Evolutionary conservation across 352 stramenopile genomes (phyloP), one percentile per base, ranked within the genome.

Genomic region (Globisporangium abappressorium): DNA sequence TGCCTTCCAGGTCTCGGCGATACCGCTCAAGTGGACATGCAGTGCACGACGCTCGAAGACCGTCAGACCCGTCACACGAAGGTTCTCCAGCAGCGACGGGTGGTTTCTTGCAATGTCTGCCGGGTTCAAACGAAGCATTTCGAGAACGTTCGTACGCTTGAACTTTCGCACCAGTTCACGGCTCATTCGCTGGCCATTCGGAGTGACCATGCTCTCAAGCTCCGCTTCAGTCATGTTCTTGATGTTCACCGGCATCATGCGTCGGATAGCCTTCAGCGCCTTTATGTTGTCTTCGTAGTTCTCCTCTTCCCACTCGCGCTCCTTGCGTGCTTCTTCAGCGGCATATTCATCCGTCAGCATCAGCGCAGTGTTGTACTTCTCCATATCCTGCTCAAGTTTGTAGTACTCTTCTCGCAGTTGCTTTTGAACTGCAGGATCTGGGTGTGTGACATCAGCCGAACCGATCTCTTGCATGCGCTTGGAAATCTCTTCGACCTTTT

Each of bases 301-400:
- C 49, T 96, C 85, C 24, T 96, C 89, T 65, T 98, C 93, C 93
- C 93, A 98, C 65, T 97, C 87, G 38, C 82, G 83, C 65, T 98
- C 93, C 60, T 95, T 92, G 65, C 89, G 71, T n/a, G 91, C 85
- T 77, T 97, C 82, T 78, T 98, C 90, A 15, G 89, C 89, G 7
- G 90, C 84, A 57, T 97, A 97, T 72, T 98, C 93, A 64, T 98
- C 93, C 55, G 91, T 96, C n/a, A 97, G 65, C 78, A 97, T 93
- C 49, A 98, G 69, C 26, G 93, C 93, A 41, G 80, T 94, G 69
- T 96, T 97, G 75, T 97, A 97, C 71, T 97, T 97, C 70, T 98
- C 91, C 91, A 98, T 97, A 68, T 98, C 91, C 71, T 97, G 90
- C 70, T 98, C 92, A 24, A 98, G 75, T 64, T 84, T 87, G 74